Conservation (phyloP, 2,329 filamentous ascomycete genomes). For the Sclerotinia nivalis region DNA sequence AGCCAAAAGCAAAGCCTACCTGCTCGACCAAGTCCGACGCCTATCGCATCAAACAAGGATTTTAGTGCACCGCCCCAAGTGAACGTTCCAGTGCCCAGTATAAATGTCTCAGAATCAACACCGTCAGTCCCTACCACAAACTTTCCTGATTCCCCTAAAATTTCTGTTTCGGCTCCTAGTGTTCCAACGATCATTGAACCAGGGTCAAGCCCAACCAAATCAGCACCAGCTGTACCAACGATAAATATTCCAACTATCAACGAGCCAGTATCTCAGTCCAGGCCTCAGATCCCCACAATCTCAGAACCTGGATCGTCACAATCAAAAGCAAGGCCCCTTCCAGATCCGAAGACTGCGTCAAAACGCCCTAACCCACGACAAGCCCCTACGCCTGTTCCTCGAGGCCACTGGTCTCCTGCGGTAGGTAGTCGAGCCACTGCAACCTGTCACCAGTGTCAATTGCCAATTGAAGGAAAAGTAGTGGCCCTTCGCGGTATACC, state of each 20-base stretch:
- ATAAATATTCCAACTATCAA: constrained; percentile 38
- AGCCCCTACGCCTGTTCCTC: constrained; percentile 35
- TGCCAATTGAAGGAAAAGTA: constrained; percentile 86
- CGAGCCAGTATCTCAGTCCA: constrained; percentile 24
- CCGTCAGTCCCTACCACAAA: constrained; percentile 40
- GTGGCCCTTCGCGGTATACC: constrained; percentile 73
- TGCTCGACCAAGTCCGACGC: constrained; percentile 35
- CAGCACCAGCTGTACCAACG: constrained; percentile 31
- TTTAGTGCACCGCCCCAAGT: constrained; percentile 48
- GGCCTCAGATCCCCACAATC: constrained; percentile 36
- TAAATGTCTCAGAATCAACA: constrained; percentile 32
- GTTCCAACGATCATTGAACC: constrained; percentile 36
- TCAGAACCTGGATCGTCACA: constrained; percentile 40
- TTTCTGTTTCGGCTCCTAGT: constrained; percentile 34
- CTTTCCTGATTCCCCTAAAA: constrained; percentile 36
- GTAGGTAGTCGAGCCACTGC: constrained; percentile 60
- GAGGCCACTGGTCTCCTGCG: constrained; percentile 59
- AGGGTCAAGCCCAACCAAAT: constrained; percentile 41
- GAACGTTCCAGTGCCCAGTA: constrained; percentile 44
- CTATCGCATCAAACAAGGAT: constrained; percentile 43
- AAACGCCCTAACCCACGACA: constrained; percentile 41
- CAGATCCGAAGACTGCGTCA: constrained; percentile 43
- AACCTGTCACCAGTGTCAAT: constrained; percentile 78
- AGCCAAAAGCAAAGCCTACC: constrained; percentile 36
- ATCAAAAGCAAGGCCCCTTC: constrained; percentile 40